Conservation (phyloP, 208 protist genomes). For the Entamoeba histolytica region DNA sequence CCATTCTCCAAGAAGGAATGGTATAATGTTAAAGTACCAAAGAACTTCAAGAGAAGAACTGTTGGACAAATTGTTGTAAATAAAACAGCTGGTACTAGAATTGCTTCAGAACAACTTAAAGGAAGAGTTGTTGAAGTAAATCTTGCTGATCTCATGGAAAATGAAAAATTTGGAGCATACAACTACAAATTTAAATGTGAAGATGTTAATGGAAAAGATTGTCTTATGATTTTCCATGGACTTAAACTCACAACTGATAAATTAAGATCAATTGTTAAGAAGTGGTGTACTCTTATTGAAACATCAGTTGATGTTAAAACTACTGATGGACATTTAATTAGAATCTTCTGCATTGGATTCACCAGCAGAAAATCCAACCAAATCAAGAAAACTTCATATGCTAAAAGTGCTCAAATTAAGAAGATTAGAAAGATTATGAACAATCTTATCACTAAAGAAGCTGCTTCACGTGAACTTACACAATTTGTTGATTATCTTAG, state of each 20-base stretch:
- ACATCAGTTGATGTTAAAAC: constrained; percentile 69
- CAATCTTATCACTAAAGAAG: constrained; percentile 66
- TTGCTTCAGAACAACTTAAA: constrained; percentile 64
- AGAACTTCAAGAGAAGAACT: constrained; percentile 65
- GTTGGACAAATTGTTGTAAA: constrained; percentile 86
- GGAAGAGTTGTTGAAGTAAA: constrained; percentile 82
- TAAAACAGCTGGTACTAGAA: constrained; percentile 69
- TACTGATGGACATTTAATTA: constrained; percentile 74
- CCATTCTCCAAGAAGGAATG: constrained; percentile 94
- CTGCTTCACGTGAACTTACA: constrained; percentile 59
- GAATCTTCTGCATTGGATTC: constrained; percentile 88
- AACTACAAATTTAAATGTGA: constrained; percentile 81
- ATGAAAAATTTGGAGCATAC: constrained; percentile 66
- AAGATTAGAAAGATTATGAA: constrained; percentile 72
- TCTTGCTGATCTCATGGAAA: constrained; percentile 74
- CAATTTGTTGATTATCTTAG: constrained; percentile 62
- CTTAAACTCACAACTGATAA: constrained; percentile 90
- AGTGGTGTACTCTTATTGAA: constrained; percentile 94
- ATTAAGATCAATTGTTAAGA: constrained; percentile 74
- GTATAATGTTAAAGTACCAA: constrained; percentile 88
- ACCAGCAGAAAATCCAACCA: constrained; percentile 70
- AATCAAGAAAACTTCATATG: constrained; percentile 81
- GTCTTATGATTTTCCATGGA: constrained; percentile 91
- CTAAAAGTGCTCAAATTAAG: constrained; percentile 70
- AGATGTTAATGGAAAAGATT: constrained; percentile 76